These are phyloP conservation scores for Sarocladium strictum DNA, from an alignment of 2,329 filamentous ascomycete species.

Conservation along the genomic window DNA sequence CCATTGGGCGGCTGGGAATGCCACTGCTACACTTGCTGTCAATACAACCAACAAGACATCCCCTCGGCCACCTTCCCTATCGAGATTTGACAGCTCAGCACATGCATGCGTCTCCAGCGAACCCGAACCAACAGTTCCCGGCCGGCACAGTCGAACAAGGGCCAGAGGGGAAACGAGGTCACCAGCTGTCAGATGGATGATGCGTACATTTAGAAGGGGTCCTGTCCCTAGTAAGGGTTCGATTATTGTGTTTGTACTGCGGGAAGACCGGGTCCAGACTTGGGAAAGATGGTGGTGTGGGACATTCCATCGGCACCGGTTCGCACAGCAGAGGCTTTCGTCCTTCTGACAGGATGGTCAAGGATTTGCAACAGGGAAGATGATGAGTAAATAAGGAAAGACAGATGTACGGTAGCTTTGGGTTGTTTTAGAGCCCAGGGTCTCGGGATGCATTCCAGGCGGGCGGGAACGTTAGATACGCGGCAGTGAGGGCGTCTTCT, in stretches of 20 bases:
- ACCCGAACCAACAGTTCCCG: not conserved
- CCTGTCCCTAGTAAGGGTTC: not conserved
- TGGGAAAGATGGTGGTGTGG: not conserved
- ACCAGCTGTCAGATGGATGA: slow-evolving; percentile 8
- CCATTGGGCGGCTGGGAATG: too few species aligned
- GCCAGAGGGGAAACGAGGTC: not conserved
- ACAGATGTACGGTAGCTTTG: too few species aligned
- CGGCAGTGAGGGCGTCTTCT: not conserved
- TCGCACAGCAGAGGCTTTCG: not conserved
- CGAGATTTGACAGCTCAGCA: not conserved
- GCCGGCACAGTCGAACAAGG: not conserved
- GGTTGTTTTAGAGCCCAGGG: not conserved
- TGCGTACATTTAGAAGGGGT: slow-evolving; percentile 5
- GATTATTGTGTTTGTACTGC: not conserved
- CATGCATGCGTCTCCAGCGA: not conserved
- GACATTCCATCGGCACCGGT: not conserved
- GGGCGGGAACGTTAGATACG: not conserved
- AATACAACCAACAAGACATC: too few species aligned
- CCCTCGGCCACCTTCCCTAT: not conserved
- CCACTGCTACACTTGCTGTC: too few species aligned
- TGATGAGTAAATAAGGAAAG: too few species aligned
- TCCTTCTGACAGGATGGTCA: too few species aligned
- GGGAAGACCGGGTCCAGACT: slow-evolving; percentile 6
- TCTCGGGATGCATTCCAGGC: slow-evolving; percentile 2
- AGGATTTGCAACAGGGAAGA: not conserved